These are phyloP conservation scores for Tylopilus rubrobrunneus DNA, from an alignment of 768 basidiomycete species.

Conservation along the genomic window DNA sequence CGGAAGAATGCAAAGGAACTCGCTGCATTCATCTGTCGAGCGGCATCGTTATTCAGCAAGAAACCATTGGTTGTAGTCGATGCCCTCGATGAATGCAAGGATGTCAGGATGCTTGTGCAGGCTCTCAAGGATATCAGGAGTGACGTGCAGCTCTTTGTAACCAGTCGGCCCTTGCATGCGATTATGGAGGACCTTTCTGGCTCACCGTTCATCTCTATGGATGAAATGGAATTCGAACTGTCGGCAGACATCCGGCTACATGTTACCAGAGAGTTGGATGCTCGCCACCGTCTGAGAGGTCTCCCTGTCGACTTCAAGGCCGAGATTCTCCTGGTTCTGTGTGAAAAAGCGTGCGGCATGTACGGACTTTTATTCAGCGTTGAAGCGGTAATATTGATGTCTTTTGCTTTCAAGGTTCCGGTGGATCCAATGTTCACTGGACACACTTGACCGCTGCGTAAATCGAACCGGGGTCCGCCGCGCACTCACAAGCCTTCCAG, in stretches of 20 bases:
- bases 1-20: background rate
- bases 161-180: background rate
- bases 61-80: background rate
- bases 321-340: background rate
- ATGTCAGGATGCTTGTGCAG: background rate
- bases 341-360: constrained; percentile 1
- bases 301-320: background rate
- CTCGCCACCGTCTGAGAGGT: background rate
- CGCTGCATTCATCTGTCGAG: background rate
- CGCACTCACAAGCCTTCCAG: background rate
- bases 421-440: constrained; percentile 3
- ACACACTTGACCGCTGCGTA: background rate
- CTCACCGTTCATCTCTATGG: background rate
- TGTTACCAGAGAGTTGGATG: constrained; percentile 1
- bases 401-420: background rate
- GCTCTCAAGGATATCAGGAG: background rate
- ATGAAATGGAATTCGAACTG: background rate
- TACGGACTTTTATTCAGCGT: background rate
- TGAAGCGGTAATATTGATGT: background rate
- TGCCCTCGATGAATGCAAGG: constrained; percentile 5
- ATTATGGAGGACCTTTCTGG: background rate
- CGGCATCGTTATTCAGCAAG: background rate
- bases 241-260: background rate
- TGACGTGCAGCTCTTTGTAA: background rate
- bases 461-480: background rate